These are phyloP conservation scores for Talaromyces pinophilus DNA, from an alignment of 2,329 filamentous ascomycete genomes.

Conservation along the genomic window DNA sequence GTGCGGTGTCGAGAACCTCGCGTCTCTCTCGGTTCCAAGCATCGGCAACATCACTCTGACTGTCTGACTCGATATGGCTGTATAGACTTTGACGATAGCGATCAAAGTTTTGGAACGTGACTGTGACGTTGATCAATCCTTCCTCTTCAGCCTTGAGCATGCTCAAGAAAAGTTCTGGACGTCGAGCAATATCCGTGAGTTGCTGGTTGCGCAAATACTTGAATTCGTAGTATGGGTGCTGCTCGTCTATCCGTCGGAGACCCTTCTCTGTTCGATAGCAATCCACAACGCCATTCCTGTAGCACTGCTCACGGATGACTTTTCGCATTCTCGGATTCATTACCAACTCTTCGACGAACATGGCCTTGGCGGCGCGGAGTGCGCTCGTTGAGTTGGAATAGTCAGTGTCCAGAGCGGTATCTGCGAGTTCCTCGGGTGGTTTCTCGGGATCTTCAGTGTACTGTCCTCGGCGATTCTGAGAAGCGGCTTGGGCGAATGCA, in stretches of 20 bases:
- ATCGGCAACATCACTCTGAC: conserved; percentile 91
- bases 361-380: conserved; percentile 74
- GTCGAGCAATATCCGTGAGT: conserved; percentile 74
- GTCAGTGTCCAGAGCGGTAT: conserved; percentile 69
- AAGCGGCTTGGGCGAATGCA: conserved; percentile 81
- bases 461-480: conserved; percentile 74
- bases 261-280: conserved; percentile 93
- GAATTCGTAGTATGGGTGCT: conserved; percentile 95
- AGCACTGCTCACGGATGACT: conserved; percentile 79
- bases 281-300: conserved; percentile 79
- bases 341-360: conserved; percentile 89
- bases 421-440: conserved; percentile 82
- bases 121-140: conserved; percentile 80
- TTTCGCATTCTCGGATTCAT: conserved; percentile 87
- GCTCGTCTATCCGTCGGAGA: conserved; percentile 86
- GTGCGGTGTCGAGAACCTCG: conserved; percentile 78
- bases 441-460: conserved; percentile 81
- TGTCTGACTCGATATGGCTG: conserved; percentile 86
- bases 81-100: conserved; percentile 76
- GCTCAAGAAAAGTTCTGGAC: conserved; percentile 87
- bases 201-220: conserved; percentile 93
- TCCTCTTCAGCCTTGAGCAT: conserved; percentile 98
- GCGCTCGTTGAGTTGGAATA: conserved; percentile 76
- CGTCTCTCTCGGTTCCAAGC: conserved; percentile 89
- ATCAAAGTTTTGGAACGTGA: conserved; percentile 73